Evolutionary conservation across 371 early-diverging fungal species (phyloP), one percentile per base, ranked within the genome.

Genomic region (Dichotomocladium elegans): DNA sequence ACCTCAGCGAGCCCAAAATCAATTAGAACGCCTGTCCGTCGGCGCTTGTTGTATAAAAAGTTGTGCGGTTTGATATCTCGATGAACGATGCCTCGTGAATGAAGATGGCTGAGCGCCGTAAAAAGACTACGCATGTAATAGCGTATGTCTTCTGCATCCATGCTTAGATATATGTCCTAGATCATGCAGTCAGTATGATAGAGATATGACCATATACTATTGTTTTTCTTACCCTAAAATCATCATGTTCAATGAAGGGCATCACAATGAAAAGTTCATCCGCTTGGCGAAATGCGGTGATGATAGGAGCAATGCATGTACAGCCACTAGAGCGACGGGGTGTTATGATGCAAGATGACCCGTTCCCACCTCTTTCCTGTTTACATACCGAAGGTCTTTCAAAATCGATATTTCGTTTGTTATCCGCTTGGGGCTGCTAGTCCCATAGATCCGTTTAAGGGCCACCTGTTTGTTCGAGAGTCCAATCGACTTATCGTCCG

Each of bases 1-100:
- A 53, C 53, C 69, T 99, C 92, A 5, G 99, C 99, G n/a, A 99
- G 74, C 6, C 99, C 99, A 83, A 99, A 99, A 64, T 99, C 99
- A 10, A 92, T 94, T 14, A 99, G 66, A 12, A 90, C 80, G 4
- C 99, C 99, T 1, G 79, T 84, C 30, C 82, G 77, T 14, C 56
- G 54, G 22, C 64, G 64, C 0, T 70, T 63, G 58, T 90, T 80
- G 63, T 91, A 99, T 8, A 99, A 68, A 66, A 99, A 99, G 60
- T 99, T 99, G 47, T 87, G 83, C 1, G 99, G 99, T 62, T 99
- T 99, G 42, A 99, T 81, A 64, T 99, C 99, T 19, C 99, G 82
- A 53, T 96, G 97, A 34, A 95, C 82, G 35, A 92, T 85, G 2
- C 74, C 67, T 22, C 77, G 67, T 17, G 55, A 62, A 54, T 99